Base-by-base conservation (phyloP, 2,329 filamentous ascomycete genomes). In the Diaporthe amygdali region DNA sequence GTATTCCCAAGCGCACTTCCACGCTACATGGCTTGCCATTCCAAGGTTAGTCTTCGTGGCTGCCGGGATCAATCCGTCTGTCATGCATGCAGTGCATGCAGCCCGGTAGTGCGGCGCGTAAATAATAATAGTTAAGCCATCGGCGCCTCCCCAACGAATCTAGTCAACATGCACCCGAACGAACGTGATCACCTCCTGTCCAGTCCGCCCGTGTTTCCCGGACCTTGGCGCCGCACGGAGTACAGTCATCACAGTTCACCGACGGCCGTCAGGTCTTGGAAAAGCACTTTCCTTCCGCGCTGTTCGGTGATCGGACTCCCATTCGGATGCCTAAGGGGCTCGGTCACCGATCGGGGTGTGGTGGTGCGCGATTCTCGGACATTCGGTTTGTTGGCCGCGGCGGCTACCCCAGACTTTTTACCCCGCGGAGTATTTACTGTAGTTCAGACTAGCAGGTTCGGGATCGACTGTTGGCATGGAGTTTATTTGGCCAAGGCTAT, bases 321-420 rank as follows among this genome's bases (percentile, higher is more conserved):
- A 34, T 44, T 59, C 55, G 55, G 25, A 39, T 37, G 59, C n/a
- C 5, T 17, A 25, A 8, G 30, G 20, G 41, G 2, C 41, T 64
- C 59, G 59, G 59, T 64, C 59, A 64, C 59, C 59, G 59, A 64
- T 49, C 59, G 59, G 59, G 41, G 59, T 30, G 39, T 47, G 56
- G 56, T 61, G 5, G 27, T 47, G 41, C 41, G n/a, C 41, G 30
- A 37, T 12, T 12, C n/a, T 64, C 59, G 59, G 59, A 64, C 59
- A 49, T 64, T 64, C 59, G 59, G 59, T 64, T 64, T 64, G 30
- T 64, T 49, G n/a, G 27, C 27, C 44, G 34, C n/a, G 39, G 8
- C 27, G 30, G 59, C 59, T 64, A 64, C 59, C 59, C 59, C 59
- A 49, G 59, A 20, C 27, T 64, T 27, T 14, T n/a, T n/a, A n/a